Evolutionary conservation across 2,329 filamentous ascomycete species (phyloP), one percentile per base, ranked within the genome.

Genomic region (Fusarium lyarnte): DNA sequence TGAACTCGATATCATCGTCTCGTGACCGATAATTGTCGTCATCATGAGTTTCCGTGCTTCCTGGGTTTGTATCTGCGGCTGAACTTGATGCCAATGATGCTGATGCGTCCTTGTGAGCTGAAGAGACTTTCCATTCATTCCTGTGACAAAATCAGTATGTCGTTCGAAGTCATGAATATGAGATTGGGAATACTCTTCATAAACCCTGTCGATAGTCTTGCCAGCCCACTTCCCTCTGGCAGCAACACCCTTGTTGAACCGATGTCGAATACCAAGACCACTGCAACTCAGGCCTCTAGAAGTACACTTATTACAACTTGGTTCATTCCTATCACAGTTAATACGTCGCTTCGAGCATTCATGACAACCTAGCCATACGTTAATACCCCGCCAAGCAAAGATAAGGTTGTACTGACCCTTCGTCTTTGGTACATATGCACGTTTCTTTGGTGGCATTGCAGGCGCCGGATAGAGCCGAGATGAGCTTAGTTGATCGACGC

Each of bases 231-330:
- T 77, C 2, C 76, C 76, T 25, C 76, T 52, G 2, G 76, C 68
- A 6, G 76, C 75, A 21, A 77, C 70, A 11, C 76, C 76, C 57
- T 77, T 67, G 47, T 77, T 77, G 33, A 77, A 77, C 2, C 76
- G 73, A 45, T 76, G 76, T 2, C 76, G 66, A 58, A 77, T 67
- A 1, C 76, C 75, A 11, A 77, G 25, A 1, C 76, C 76, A 36
- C 76, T 77, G 31, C 76, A 77, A 17, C 36, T 75, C 5, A 77
- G 3, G 7, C 76, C 76, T 45, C 70, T 70, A 0, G 73, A 74
- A 33, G 51, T 39, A n/a, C 76, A 77, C 16, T 77, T 77, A 1
- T 57, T 57, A 17, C 76, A 77, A 2, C 68, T 65, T 0, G 76
- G 76, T 11, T 76, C 74, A 11, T 49, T 66, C 4, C 76, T 59